Conservation (phyloP, 805 yeast genomes). For the Zygotorulaspora florentina region DNA sequence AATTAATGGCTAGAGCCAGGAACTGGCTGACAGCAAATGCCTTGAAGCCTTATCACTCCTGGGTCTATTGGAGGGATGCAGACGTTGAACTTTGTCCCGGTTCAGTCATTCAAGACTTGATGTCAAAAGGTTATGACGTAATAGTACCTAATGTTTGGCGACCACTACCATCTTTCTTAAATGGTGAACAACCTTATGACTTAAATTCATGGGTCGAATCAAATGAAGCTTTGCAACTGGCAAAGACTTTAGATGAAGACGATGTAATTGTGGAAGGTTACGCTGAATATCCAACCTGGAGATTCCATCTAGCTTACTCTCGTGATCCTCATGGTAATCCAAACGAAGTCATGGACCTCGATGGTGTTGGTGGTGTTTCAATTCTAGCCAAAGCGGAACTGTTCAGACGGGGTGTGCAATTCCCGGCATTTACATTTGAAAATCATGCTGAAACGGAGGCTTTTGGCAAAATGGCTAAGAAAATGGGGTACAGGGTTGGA, state of each 20-base stretch:
- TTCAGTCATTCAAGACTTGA: conserved; percentile 65
- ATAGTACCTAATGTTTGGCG: conserved; percentile 93
- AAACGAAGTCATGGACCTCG: conserved; percentile 62
- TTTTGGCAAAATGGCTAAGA: conserved; percentile 74
- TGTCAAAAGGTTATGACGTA: conserved; percentile 67
- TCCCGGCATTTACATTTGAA: conserved; percentile 78
- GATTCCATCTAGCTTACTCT: conserved; percentile 74
- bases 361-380: conserved; percentile 87
- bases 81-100: conserved; percentile 83
- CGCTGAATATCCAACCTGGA: conserved; percentile 81
- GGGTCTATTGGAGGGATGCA: conserved; percentile 91
- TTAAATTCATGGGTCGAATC: conserved; percentile 95
- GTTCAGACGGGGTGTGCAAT: conserved; percentile 74
- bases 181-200: conserved; percentile 86
- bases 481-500: conserved; percentile 77
- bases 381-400: conserved; percentile 70
- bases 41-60: conserved; percentile 75
- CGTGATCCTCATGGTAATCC: conserved; percentile 59
- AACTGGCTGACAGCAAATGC: conserved; percentile 77
- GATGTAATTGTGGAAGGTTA: conserved; percentile 88
- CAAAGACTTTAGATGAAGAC: conserved; percentile 62
- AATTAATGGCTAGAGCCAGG: conserved; percentile 82
- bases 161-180: conserved; percentile 86
- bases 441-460: conserved; percentile 90
- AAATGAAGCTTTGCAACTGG: conserved; percentile 65